phyloP scores from a whole-genome alignment of 306 rosid species.

The Ammopiptanthus mongolicus region DNA sequence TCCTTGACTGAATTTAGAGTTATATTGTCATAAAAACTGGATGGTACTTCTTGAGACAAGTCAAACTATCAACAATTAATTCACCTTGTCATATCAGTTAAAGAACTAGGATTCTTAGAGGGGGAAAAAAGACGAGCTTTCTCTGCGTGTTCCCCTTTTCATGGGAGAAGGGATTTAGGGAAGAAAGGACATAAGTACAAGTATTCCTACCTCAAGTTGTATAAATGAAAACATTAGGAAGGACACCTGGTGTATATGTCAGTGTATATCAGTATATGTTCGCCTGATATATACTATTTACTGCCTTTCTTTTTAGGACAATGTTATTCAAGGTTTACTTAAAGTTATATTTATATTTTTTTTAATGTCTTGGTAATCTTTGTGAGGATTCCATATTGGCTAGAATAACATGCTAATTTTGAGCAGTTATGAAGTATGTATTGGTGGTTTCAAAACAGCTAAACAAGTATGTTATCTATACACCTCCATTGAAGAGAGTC shows the following conservation, averaged over 20 bases:
- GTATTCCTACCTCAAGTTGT: background rate
- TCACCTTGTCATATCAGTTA: background rate
- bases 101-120: background rate
- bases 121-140: background rate
- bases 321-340: background rate
- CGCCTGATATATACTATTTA: background rate
- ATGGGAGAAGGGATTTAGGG: background rate
- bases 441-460: background rate
- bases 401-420: background rate
- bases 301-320: background rate
- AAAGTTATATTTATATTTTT: background rate
- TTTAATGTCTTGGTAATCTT: background rate
- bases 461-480: background rate
- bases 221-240: background rate
- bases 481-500: background rate
- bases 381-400: background rate
- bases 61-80: background rate
- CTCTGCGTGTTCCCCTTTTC: background rate
- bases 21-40: background rate
- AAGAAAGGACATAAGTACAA: background rate
- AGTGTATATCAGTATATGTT: background rate
- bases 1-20: background rate
- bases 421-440: background rate
- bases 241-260: background rate
- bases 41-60: background rate